Base-by-base conservation (phyloP, 768 basidiomycete species). In the Suillus plorans region DNA sequence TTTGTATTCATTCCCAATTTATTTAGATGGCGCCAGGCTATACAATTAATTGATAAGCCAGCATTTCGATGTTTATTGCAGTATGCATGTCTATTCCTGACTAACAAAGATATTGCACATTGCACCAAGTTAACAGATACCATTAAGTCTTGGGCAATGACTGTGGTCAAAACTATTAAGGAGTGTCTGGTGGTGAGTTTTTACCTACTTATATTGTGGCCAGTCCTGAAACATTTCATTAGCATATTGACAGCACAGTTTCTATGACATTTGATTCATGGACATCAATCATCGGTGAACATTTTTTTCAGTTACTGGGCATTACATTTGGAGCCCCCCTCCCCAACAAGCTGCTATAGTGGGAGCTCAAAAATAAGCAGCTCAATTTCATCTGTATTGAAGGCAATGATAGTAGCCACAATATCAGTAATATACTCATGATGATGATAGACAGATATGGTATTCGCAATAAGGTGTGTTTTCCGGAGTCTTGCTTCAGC, bases 281-380 rank as follows among this genome's bases (percentile, higher is more conserved):
- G 69, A 68, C 50, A 39, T 70, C 63, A 8, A 63, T 65, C 5
- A 57, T 50, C 8, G 60, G 69, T 3, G 63, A 68, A 9, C 69
- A 67, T 66, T 68, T 71, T 28, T 67, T 64, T 8, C 8, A 5
- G 60, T 70, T 10, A 70, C 70, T 14, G n/a, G n/a, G n/a, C n/a
- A n/a, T n/a, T n/a, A n/a, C n/a, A n/a, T n/a, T n/a, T n/a, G n/a
- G n/a, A n/a, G n/a, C n/a, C n/a, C n/a, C n/a, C n/a, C n/a, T n/a
- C n/a, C n/a, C n/a, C n/a, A n/a, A n/a, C n/a, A n/a, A n/a, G n/a
- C n/a, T n/a, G n/a, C n/a, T n/a, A n/a, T n/a, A n/a, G n/a, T n/a
- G n/a, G n/a, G n/a, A n/a, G n/a, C n/a, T n/a, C n/a, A n/a, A n/a
- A n/a, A n/a, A n/a, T n/a, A n/a, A 5, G 44, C 8, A 8, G n/a